Evolutionary conservation across 2,329 filamentous ascomycete genomes (phyloP), one percentile per base, ranked within the genome.

Genomic region (Fusarium sp.): DNA sequence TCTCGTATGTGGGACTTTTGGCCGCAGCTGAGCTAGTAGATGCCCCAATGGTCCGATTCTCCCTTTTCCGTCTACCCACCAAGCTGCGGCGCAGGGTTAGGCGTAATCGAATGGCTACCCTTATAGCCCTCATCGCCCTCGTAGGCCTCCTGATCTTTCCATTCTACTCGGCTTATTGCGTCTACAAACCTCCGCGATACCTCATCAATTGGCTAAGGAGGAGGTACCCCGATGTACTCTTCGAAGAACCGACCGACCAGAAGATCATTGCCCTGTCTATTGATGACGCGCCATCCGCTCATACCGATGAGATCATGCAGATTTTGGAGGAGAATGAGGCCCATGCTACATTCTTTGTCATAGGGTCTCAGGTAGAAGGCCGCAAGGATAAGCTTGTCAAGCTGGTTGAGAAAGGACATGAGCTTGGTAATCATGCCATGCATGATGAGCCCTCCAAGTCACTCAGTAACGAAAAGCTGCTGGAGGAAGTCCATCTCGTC

Each of bases 351-450:
- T 96, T 97, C 78, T 98, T 97, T 79, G 86, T 97, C 33, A 97
- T 97, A 72, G 94, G 94, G 10, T 86, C 86, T 4, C 94, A 97
- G 81, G 89, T 93, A 11, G 71, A 82, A 0, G 87, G 86, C 3
- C 78, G 83, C 28, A 85, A 90, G 74, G 80, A 82, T 7, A 78
- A 85, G 5, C 82, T 94, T 33, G 79, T 84, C 43, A 82, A 87
- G 39, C 81, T 92, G 2, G 82, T 92, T n/a, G 81, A 82, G 38
- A 82, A 80, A 49, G 90, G 90, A 22, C 88, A 92, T 77, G 92
- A 94, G 82, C 83, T 97, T 5, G 94, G 88, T 24, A 97, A 97
- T 80, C 94, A 97, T 79, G 94, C 92, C 11, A 95, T 96, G 93
- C 87, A 90, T 77, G 94, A 97, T 79, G 93, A 96, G 82, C 89